Conservation (phyloP, 805 yeast species). For the Candida hungchunana region DNA sequence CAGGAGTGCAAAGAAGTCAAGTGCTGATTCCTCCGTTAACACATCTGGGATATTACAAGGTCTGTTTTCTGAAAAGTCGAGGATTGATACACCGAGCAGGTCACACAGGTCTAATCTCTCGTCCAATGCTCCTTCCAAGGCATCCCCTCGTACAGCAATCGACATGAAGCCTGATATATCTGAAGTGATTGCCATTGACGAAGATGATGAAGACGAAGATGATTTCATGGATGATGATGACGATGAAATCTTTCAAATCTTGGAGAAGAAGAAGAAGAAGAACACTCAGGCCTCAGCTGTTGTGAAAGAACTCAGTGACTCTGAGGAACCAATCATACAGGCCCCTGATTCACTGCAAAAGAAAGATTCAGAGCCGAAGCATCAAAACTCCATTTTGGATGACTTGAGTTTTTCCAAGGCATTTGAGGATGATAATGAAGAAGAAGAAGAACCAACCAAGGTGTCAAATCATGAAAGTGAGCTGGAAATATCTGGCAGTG, state of each 20-base stretch:
- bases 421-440: conserved; percentile 12
- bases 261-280: too few species aligned
- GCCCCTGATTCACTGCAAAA: conserved; percentile 1
- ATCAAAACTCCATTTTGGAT: background rate
- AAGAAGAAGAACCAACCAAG: conserved; percentile 1
- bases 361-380: background rate
- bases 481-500: conserved; percentile 6
- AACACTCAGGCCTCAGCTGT: too few species aligned
- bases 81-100: too few species aligned
- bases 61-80: too few species aligned
- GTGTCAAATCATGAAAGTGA: conserved; percentile 1
- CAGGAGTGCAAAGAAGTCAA: background rate
- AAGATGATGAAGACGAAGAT: conserved; percentile 1
- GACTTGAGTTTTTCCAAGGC: conserved; percentile 8
- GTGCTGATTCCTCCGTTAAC: conserved; percentile 1
- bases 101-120: too few species aligned
- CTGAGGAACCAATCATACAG: background rate
- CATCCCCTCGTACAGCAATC: background rate
- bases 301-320: too few species aligned
- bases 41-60: conserved; percentile 7
- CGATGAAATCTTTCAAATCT: conserved; percentile 2
- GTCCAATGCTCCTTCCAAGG: background rate
- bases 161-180: background rate
- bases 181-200: conserved; percentile 2
- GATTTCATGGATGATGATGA: conserved; percentile 5